phyloP scores from a whole-genome alignment of 2,329 filamentous ascomycete genomes.

The Cadophora gregata region DNA sequence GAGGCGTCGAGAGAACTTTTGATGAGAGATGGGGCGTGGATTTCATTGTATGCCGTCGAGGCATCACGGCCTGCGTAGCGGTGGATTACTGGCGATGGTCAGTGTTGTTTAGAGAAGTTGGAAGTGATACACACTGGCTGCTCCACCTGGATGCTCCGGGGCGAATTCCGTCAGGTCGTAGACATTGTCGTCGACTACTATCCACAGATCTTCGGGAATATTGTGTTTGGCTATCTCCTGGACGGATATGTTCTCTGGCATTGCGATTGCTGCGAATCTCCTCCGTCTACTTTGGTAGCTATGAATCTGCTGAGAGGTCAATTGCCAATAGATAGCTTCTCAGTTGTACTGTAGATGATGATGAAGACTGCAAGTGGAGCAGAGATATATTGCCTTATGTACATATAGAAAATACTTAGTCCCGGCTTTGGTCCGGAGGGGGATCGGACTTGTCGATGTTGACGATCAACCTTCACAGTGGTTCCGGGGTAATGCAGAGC shows the following conservation, averaged over 20 bases:
- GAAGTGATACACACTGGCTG: constrained; percentile 51
- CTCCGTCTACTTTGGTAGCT: background rate
- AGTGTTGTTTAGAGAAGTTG: background rate
- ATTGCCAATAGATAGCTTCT: background rate
- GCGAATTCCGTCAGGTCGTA: constrained; percentile 72
- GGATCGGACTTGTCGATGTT: background rate
- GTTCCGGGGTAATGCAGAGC: constrained; percentile 19
- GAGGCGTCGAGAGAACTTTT: constrained; percentile 49
- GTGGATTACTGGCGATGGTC: constrained; percentile 49
- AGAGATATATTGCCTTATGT: constrained; percentile 20
- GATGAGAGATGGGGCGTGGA: constrained; percentile 57
- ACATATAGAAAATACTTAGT: constrained; percentile 21
- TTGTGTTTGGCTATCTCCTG: constrained; percentile 57
- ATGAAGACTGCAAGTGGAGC: background rate
- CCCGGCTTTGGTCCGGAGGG: background rate
- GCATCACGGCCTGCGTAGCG: constrained; percentile 60
- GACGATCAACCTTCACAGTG: background rate
- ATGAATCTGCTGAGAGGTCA: constrained; percentile 8
- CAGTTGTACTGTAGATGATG: background rate
- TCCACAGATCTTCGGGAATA: constrained; percentile 62
- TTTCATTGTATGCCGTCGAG: constrained; percentile 57
- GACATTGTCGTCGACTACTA: constrained; percentile 70
- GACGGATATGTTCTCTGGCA: constrained; percentile 45
- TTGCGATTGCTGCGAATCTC: constrained; percentile 16
- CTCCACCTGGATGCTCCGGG: constrained; percentile 66